These are phyloP conservation scores for Pezicula radicicola DNA, from an alignment of 2,329 filamentous ascomycete genomes.

Conservation along the genomic window DNA sequence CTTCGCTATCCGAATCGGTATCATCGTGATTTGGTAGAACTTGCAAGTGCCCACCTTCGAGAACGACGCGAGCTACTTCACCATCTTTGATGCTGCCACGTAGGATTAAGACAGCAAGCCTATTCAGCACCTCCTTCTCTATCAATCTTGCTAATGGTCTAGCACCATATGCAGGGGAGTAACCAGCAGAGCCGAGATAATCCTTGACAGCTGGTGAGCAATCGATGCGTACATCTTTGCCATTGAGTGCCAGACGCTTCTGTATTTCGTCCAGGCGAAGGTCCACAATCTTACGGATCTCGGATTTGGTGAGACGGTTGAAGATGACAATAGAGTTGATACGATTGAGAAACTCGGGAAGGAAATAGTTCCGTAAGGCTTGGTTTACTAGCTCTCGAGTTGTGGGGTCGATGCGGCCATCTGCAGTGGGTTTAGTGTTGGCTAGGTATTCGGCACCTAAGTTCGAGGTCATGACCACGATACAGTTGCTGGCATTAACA, in stretches of 20 bases:
- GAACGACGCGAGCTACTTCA: slow-evolving; percentile 74
- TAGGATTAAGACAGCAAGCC: slow-evolving; percentile 85
- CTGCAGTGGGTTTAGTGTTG: slow-evolving; percentile 65
- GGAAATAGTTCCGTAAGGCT: slow-evolving; percentile 89
- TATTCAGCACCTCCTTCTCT: slow-evolving; percentile 95
- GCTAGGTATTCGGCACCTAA: slow-evolving; percentile 91
- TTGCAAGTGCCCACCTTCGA: slow-evolving; percentile 75
- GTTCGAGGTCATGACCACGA: slow-evolving; percentile 99
- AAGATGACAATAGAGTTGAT: slow-evolving; percentile 97
- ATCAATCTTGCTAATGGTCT: slow-evolving; percentile 85
- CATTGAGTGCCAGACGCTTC: slow-evolving; percentile 81
- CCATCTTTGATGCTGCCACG: slow-evolving; percentile 82
- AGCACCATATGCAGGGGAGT: slow-evolving; percentile 93
- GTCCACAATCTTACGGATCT: slow-evolving; percentile 96
- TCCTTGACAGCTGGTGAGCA: slow-evolving; percentile 85
- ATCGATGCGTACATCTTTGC: slow-evolving; percentile 80
- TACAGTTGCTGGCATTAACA: slow-evolving; percentile 95
- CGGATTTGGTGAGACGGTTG: slow-evolving; percentile 84
- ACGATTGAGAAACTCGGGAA: slow-evolving; percentile 97
- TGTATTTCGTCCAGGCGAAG: slow-evolving; percentile 86
- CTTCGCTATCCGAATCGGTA: slow-evolving; percentile 68
- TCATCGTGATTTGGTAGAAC: slow-evolving; percentile 85
- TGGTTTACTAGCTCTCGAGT: slow-evolving; percentile 90
- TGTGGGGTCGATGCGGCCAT: slow-evolving; percentile 81
- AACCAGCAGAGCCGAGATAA: slow-evolving; percentile 86